A percentile compares a stretch with the other conserved stretches of the same genome.
phyloP scores from a whole-genome alignment of 2,329 filamentous ascomycete species.

The Trichoderma atroviride region DNA sequence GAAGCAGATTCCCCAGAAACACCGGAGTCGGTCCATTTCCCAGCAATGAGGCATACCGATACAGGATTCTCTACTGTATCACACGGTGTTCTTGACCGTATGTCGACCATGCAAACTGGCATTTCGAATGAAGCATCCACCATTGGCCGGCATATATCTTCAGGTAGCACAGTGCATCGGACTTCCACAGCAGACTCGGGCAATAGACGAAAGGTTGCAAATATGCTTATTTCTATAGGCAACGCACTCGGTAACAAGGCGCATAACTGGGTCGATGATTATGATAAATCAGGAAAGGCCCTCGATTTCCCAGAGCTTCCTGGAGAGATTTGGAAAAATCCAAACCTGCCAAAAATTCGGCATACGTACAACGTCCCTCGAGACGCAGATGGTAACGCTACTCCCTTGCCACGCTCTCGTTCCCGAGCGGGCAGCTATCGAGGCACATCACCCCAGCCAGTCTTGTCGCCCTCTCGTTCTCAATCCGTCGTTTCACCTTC shows the following conservation, averaged over 20 bases:
- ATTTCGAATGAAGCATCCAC: background rate
- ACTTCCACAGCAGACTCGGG: slow-evolving; percentile 31
- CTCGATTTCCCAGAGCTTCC: slow-evolving; percentile 59
- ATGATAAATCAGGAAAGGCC: slow-evolving; percentile 48
- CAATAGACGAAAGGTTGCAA: slow-evolving; percentile 48
- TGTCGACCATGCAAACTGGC: background rate
- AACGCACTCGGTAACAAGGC: slow-evolving; percentile 52
- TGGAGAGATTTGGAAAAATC: slow-evolving; percentile 45
- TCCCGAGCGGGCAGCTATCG: slow-evolving; percentile 46
- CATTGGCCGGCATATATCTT: background rate
- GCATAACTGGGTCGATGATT: slow-evolving; percentile 52
- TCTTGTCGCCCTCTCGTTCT: background rate
- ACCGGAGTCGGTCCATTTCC: background rate
- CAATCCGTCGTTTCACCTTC: background rate
- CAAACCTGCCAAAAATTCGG: slow-evolving; percentile 42
- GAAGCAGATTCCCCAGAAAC: background rate
- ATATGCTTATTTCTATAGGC: slow-evolving; percentile 46
- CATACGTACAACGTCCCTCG: slow-evolving; percentile 44
- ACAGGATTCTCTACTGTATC: background rate
- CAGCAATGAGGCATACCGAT: background rate
- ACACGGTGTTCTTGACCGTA: background rate
- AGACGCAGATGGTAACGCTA: slow-evolving; percentile 38
- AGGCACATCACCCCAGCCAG: background rate
- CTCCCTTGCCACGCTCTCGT: slow-evolving; percentile 33
- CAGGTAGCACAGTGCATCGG: background rate